These are phyloP conservation scores for Solanum habrochaites DNA, from an alignment of 257 asterid species.

Conservation along the genomic window DNA sequence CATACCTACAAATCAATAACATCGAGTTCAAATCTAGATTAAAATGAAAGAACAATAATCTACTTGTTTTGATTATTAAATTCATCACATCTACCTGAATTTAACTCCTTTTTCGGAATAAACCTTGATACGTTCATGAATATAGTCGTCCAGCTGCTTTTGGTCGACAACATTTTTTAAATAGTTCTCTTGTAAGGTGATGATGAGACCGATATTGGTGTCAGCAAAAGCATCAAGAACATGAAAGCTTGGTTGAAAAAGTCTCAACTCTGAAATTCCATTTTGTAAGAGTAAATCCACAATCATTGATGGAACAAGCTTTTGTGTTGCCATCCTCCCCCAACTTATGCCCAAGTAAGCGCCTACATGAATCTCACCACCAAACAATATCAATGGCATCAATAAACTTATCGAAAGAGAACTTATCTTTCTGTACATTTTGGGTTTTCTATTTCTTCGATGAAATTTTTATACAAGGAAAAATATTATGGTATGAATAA, in stretches of 20 bases:
- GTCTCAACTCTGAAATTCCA: neutral
- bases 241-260: neutral
- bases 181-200: neutral
- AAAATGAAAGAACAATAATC: neutral
- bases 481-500: neutral
- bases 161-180: neutral
- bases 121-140: neutral
- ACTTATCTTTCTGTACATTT: neutral
- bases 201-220: neutral
- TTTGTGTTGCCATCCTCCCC: neutral
- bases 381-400: neutral
- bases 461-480: neutral
- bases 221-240: neutral
- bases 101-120: neutral
- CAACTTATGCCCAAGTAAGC: neutral
- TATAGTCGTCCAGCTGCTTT: neutral
- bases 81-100: neutral
- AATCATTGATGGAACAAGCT: neutral
- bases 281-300: constrained; percentile 2
- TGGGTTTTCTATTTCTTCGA: neutral
- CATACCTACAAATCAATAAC: neutral
- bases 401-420: neutral
- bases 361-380: neutral
- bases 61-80: neutral
- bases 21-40: neutral